Base-by-base conservation (phyloP, 2,329 filamentous ascomycete species). In the Fusarium drepaniforme region DNA sequence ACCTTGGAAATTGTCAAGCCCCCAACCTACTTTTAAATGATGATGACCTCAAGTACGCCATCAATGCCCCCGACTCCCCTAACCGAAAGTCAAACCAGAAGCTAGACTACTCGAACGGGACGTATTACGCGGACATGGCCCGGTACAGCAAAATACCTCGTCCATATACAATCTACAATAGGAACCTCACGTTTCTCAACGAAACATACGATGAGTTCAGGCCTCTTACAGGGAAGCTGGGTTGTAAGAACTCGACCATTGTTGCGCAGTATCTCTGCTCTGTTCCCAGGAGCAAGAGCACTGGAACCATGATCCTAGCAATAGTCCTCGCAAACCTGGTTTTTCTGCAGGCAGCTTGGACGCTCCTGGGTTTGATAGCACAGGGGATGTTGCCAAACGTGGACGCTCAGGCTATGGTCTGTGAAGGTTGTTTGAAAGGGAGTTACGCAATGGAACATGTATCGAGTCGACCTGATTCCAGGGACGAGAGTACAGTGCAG, bases 341-440 rank as follows among this genome's bases (percentile, higher is more conserved):
- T 16, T 74, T 74, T 18, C n/a, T 74, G 12, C 71, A 74, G 42
- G 72, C 71, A 6, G 53, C 71, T 3, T 74, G 72, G 72, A 71
- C 13, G 15, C 23, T 74, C 2, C 12, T 74, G 7, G 66, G 71
- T 7, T 44, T 60, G 68, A 13, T 58, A 8, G 64, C 72, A 2
- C 67, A 61, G 1, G 28, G 21, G 0, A 71, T 74, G 59, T 5
- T 74, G 12, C 57, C 70, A 5, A 61, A n/a, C 4, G 40, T 18
- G 6, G 18, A 53, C 7, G 5, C 66, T 2, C 56, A 58, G n/a
- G 18, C 42, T 8, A 64, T 56, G 28, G 13, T 33, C 0, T 73
- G 71, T 9, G 42, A 67, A 21, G 66, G 70, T 0, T 73, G 71
- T 49, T 7, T 37, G 21, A n/a, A 18, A 3, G 33, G 15, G 8